These are phyloP conservation scores for Neopestalotiopsis rosae DNA, from an alignment of 2,329 filamentous ascomycete species.

Conservation along the genomic window DNA sequence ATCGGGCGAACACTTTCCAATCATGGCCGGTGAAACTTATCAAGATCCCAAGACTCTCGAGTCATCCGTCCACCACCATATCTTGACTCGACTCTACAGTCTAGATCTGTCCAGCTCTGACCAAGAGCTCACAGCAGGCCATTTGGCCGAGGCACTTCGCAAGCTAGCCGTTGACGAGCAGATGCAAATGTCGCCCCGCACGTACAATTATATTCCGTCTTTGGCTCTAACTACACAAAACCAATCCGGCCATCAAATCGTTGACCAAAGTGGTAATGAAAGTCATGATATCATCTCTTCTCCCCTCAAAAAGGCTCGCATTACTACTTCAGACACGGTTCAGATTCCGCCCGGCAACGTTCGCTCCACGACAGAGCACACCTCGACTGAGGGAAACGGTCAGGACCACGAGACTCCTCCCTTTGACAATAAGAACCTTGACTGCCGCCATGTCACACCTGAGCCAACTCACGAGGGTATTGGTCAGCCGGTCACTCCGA, in stretches of 20 bases:
- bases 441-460: background rate
- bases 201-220: background rate
- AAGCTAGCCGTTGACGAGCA: background rate
- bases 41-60: too few species aligned
- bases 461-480: background rate
- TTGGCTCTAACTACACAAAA: background rate
- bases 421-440: background rate
- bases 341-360: background rate
- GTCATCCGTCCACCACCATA: too few species aligned
- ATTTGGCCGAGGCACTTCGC: background rate
- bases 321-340: background rate
- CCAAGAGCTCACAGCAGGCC: background rate
- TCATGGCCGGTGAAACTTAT: too few species aligned
- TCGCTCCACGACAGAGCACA: background rate
- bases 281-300: background rate
- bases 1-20: too few species aligned
- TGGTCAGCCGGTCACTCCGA: background rate
- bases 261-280: background rate
- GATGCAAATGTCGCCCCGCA: background rate
- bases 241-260: background rate
- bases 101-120: too few species aligned
- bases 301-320: background rate
- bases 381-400: background rate
- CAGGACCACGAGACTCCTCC: background rate
- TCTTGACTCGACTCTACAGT: too few species aligned